Percentiles rank a stretch among this genome's conserved stretches.
Evolutionary conservation across 257 asterid species (phyloP).

Genomic region (Solanum corneliomulleri): DNA sequence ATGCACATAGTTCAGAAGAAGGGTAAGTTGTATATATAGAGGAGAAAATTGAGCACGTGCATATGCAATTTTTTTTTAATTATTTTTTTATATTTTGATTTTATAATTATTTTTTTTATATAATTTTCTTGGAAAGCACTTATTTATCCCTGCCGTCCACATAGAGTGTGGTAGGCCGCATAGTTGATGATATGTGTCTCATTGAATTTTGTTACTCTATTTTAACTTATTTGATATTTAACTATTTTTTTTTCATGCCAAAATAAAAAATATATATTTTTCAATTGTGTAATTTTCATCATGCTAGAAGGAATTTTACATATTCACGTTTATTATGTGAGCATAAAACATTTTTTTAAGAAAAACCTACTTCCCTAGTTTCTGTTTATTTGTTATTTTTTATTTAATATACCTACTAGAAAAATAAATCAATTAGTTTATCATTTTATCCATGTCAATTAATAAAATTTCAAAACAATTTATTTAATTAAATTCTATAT

Average conservation of each 20-base stretch:
- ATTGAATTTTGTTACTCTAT: background rate
- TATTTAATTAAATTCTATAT: no score
- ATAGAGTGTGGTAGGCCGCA: background rate
- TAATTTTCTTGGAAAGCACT: background rate
- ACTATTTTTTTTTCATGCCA: background rate
- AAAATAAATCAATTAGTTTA: no score
- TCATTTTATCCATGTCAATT: no score
- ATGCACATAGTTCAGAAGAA: background rate
- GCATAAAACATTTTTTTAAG: background rate
- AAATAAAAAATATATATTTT: background rate
- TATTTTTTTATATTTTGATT: background rate
- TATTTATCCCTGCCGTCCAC: background rate
- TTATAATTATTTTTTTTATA: background rate
- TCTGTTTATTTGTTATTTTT: no score
- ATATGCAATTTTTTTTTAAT: background rate
- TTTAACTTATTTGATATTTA: background rate
- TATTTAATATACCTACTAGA: no score
- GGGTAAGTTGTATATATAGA: background rate
- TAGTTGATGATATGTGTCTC: background rate
- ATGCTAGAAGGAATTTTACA: background rate
- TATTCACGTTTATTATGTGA: background rate
- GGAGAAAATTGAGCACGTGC: background rate
- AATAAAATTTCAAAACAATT: no score
- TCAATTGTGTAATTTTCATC: background rate
- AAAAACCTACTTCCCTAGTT: rapidly evolving